Conservation (phyloP, 441 rosid genomes). For the Erodium moschatum region DNA sequence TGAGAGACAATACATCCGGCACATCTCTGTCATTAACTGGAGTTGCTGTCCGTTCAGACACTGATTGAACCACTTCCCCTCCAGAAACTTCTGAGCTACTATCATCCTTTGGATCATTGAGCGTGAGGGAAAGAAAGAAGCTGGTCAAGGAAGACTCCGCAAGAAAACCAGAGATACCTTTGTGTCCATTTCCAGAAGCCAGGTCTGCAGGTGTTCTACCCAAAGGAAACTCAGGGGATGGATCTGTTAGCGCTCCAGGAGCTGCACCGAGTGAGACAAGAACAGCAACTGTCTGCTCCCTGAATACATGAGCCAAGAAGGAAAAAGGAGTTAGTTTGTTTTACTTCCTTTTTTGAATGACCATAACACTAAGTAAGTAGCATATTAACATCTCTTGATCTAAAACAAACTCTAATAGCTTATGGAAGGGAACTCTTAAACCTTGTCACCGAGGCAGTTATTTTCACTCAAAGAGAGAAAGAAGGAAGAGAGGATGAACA, state of each 20-base stretch:
- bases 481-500: neutral
- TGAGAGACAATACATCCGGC: constrained; percentile 42
- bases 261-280: constrained; percentile 73
- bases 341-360: neutral
- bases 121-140: constrained; percentile 43
- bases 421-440: neutral
- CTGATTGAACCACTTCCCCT: constrained; percentile 34
- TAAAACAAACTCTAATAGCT: neutral
- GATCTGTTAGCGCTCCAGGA: constrained; percentile 74
- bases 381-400: neutral
- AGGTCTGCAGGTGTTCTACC: constrained; percentile 81
- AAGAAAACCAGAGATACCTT: constrained; percentile 87
- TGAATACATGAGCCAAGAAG: constrained; percentile 10
- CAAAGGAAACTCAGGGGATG: constrained; percentile 51
- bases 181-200: constrained; percentile 73
- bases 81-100: constrained; percentile 24
- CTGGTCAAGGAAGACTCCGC: constrained; percentile 59
- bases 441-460: neutral
- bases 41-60: constrained; percentile 36
- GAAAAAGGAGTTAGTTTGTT: neutral
- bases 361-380: neutral
- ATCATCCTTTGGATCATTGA: constrained; percentile 36
- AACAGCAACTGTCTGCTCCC: constrained; percentile 67
- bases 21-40: constrained; percentile 36
- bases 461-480: neutral